Conservation (phyloP, 768 basidiomycete species). For the Sistotremastrum suecicum region DNA sequence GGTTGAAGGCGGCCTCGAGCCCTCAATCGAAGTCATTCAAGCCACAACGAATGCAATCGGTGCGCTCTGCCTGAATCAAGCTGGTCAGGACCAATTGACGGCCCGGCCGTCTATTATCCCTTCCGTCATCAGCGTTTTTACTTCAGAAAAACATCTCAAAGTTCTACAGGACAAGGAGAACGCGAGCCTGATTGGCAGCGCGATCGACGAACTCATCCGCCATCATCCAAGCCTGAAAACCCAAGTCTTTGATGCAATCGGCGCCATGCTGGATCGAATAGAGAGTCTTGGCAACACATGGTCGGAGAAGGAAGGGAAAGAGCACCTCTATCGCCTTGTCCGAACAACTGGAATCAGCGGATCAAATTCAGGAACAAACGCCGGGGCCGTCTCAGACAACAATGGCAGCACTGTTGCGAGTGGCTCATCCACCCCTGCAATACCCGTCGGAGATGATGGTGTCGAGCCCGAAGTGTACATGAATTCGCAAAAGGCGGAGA, state of each 20-base stretch:
- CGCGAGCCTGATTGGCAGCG: constrained; percentile 73
- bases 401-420: constrained; percentile 1
- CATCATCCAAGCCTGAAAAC: constrained; percentile 85
- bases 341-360: constrained; percentile 9
- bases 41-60: constrained; percentile 92
- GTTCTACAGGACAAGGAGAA: constrained; percentile 88
- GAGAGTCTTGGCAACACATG: constrained; percentile 59
- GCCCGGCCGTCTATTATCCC: constrained; percentile 73
- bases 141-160: constrained; percentile 70
- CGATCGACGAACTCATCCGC: constrained; percentile 89
- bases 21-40: constrained; percentile 84
- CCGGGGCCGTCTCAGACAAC: constrained; percentile 4
- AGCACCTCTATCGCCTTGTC: constrained; percentile 52
- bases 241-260: constrained; percentile 65
- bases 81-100: constrained; percentile 69
- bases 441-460: constrained; percentile 9
- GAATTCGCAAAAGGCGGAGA: constrained; percentile 36
- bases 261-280: constrained; percentile 53
- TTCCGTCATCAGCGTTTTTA: constrained; percentile 74
- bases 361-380: constrained; percentile 1
- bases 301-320: constrained; percentile 38
- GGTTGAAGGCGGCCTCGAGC: constrained; percentile 73
- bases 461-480: constrained; percentile 11
- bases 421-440: background rate
- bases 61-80: constrained; percentile 87